Conservation (phyloP, 1,284 basidiomycete genomes). For the Ustilago tritici region DNA sequence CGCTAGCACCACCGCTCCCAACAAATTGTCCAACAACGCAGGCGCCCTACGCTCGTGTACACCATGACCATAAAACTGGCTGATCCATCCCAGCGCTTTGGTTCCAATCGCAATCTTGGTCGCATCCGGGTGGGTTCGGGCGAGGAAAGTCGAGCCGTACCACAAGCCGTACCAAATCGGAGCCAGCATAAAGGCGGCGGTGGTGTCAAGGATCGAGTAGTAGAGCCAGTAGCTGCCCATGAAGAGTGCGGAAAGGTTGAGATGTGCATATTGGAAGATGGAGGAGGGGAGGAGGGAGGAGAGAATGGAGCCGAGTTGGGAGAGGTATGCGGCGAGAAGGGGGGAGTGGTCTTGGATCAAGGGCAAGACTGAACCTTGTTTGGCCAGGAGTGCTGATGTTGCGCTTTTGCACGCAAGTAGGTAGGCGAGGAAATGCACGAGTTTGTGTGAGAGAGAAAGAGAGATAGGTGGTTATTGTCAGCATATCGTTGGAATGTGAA, state of each 20-base stretch:
- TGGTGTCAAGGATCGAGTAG: constrained; percentile 55
- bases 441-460: neutral
- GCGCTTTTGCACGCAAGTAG: constrained; percentile 16
- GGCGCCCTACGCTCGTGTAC: constrained; percentile 62
- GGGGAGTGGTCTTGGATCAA: constrained; percentile 37
- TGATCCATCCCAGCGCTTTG: constrained; percentile 56
- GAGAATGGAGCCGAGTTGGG: constrained; percentile 26
- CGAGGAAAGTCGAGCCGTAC: constrained; percentile 33
- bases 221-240: constrained; percentile 58
- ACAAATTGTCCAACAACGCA: constrained; percentile 59
- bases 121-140: constrained; percentile 34
- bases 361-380: constrained; percentile 44
- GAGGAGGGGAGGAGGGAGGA: constrained; percentile 26
- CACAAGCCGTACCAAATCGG: constrained; percentile 53
- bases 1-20: constrained; percentile 60
- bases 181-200: constrained; percentile 48
- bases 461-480: neutral
- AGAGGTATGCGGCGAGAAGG: constrained; percentile 41
- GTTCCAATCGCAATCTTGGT: constrained; percentile 36
- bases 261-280: constrained; percentile 39
- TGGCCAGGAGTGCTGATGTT: constrained; percentile 32
- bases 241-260: constrained; percentile 43
- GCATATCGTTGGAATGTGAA: neutral
- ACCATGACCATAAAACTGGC: constrained; percentile 64
- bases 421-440: too few relatives aligned